These are phyloP conservation scores for Fusarium algeriense DNA, from an alignment of 2,329 filamentous ascomycete species.

Conservation along the genomic window DNA sequence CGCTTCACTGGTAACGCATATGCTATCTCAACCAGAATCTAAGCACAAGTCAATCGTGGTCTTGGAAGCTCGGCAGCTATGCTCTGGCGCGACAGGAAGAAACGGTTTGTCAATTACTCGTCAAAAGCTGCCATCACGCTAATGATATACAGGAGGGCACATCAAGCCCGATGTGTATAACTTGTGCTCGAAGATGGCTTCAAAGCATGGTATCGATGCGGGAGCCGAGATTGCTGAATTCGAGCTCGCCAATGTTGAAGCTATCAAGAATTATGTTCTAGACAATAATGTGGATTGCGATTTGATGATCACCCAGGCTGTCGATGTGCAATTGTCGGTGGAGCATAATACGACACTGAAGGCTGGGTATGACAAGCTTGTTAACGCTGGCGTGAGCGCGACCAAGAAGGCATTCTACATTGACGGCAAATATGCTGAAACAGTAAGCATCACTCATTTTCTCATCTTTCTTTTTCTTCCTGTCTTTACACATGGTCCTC, in stretches of 20 bases:
- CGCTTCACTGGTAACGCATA: constrained; percentile 58
- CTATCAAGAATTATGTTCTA: constrained; percentile 53
- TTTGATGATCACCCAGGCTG: constrained; percentile 55
- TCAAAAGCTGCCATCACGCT: too few species aligned
- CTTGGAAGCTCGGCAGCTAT: constrained; percentile 52
- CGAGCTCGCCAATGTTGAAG: constrained; percentile 27
- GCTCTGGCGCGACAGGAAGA: constrained; percentile 55
- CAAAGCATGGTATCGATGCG: constrained; percentile 23
- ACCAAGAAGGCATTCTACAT: background rate
- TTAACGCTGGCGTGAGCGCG: constrained; percentile 26
- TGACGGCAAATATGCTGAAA: constrained; percentile 43
- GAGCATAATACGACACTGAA: constrained; percentile 43
- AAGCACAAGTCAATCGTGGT: constrained; percentile 46
- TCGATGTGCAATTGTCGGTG: constrained; percentile 54
- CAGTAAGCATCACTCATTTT: constrained; percentile 3
- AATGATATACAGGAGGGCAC: constrained; percentile 12
- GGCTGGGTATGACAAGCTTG: constrained; percentile 49
- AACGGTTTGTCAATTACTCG: constrained; percentile 43
- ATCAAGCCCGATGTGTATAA: constrained; percentile 40
- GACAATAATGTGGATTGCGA: constrained; percentile 58
- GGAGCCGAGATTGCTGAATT: constrained; percentile 42
- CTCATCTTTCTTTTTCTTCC: too few species aligned
- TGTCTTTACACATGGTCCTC: too few species aligned
- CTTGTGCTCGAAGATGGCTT: background rate
- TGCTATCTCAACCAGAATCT: constrained; percentile 40